phyloP scores from a whole-genome alignment of 345 rosid species.

The Citrus reticulata region DNA sequence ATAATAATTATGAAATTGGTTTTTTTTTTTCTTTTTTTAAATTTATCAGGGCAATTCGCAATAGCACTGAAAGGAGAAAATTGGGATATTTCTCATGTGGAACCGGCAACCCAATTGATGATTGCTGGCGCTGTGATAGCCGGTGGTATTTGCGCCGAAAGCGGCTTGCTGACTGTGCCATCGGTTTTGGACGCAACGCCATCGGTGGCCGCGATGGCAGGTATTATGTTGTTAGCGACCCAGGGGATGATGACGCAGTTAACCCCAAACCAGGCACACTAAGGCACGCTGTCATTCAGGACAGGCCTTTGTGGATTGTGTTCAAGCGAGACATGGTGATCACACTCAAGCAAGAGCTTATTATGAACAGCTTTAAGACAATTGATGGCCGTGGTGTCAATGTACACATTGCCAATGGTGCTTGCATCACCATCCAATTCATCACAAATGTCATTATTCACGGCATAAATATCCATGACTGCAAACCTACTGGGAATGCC shows the following conservation, averaged over 20 bases:
- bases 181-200: conserved; percentile 81
- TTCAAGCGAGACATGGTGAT: conserved; percentile 85
- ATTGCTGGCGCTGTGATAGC: conserved; percentile 84
- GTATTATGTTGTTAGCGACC: conserved; percentile 61
- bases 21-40: too few relatives aligned
- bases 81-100: conserved; percentile 58
- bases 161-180: conserved; percentile 58
- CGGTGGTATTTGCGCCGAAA: conserved; percentile 52
- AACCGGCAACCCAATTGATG: conserved; percentile 81
- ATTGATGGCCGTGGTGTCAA: conserved; percentile 71
- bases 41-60: conserved; percentile 53
- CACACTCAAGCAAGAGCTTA: conserved; percentile 58
- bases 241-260: conserved; percentile 56
- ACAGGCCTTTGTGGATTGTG: conserved; percentile 72
- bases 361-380: conserved; percentile 88
- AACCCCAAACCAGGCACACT: conserved; percentile 77
- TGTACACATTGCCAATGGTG: conserved; percentile 59
- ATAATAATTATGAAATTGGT: neutral
- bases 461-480: conserved; percentile 64
- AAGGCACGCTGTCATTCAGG: conserved; percentile 78
- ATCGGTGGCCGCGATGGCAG: conserved; percentile 76
- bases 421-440: conserved; percentile 66
- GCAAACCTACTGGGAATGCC: conserved; percentile 72
- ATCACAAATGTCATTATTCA: conserved; percentile 77
- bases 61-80: conserved; percentile 65